Evolutionary conservation across 139 green algal genomes (phyloP).

Genomic region (Micractinium conductrix): DNA sequence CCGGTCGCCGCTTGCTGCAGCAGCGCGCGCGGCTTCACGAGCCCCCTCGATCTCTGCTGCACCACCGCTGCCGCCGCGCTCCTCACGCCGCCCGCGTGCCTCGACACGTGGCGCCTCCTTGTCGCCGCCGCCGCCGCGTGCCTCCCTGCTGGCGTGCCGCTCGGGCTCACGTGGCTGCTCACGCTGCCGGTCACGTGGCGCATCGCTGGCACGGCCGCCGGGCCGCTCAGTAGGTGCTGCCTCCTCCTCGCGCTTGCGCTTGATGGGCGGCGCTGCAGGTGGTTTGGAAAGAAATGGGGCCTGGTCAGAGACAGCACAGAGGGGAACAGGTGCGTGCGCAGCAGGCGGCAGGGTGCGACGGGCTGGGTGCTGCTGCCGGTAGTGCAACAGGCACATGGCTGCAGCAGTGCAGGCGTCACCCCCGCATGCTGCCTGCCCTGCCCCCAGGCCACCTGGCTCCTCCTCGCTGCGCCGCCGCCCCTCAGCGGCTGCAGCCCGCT

Average conservation of each 20-base stretch:
- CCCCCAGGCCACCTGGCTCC: neutral
- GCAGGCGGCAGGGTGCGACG: no score
- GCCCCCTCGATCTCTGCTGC: constrained; percentile 8
- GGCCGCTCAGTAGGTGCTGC: neutral
- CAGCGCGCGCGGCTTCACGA: neutral
- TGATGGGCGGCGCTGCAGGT: neutral
- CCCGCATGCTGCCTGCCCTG: no score
- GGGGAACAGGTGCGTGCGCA: no score
- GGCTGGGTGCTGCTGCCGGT: no score
- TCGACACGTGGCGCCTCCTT: neutral
- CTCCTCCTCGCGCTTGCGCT: constrained; percentile 28
- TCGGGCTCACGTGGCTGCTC: neutral
- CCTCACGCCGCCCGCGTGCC: neutral
- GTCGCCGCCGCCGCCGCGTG: neutral
- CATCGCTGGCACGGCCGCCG: neutral
- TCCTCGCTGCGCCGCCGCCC: neutral
- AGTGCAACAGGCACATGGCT: no score
- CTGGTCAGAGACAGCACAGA: no score
- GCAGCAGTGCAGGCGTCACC: no score
- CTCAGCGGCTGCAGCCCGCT: neutral
- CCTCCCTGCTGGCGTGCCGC: neutral
- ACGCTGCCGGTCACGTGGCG: neutral
- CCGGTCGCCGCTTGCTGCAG: neutral
- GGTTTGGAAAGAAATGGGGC: no score
- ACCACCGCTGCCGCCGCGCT: neutral